Conservation (phyloP, 257 asterid species). For the Salvia hispanica region DNA sequence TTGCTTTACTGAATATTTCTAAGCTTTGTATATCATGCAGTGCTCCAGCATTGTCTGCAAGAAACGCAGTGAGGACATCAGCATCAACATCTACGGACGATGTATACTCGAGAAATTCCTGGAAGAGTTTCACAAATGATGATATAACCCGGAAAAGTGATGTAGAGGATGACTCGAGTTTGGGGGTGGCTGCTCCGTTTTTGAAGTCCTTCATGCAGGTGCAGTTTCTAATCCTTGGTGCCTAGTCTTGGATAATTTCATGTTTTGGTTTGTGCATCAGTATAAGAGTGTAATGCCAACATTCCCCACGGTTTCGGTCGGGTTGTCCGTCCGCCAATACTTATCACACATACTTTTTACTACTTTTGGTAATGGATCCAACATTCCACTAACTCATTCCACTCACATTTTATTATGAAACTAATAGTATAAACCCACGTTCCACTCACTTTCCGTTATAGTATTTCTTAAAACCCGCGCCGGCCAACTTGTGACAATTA, state of each 20-base stretch:
- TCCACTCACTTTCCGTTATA: too few relatives aligned
- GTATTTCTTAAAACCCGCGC: too few relatives aligned
- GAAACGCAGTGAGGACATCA: constrained; percentile 59
- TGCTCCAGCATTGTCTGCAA: constrained; percentile 91
- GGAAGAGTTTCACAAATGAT: constrained; percentile 68
- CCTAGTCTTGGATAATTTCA: constrained; percentile 6
- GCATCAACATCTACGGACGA: constrained; percentile 70
- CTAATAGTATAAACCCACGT: too few relatives aligned
- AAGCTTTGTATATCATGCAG: constrained; percentile 42
- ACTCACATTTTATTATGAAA: too few relatives aligned
- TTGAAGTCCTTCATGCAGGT: constrained; percentile 99
- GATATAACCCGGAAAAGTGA: constrained; percentile 68
- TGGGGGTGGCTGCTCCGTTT: constrained; percentile 94
- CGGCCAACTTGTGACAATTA: too few relatives aligned
- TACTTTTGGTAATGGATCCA: too few relatives aligned
- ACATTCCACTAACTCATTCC: too few relatives aligned
- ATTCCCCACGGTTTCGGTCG: constrained; percentile 17
- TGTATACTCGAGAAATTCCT: constrained; percentile 77
- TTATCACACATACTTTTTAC: too few relatives aligned
- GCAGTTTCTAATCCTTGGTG: constrained; percentile 21
- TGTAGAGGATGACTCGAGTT: constrained; percentile 67
- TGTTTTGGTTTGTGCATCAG: constrained; percentile 17
- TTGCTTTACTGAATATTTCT: constrained; percentile 27
- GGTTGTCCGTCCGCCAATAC: too few relatives aligned
- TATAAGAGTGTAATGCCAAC: constrained; percentile 15